Evolutionary conservation across 805 yeast genomes (phyloP).

Genomic region (Wickerhamomyces bisporus): DNA sequence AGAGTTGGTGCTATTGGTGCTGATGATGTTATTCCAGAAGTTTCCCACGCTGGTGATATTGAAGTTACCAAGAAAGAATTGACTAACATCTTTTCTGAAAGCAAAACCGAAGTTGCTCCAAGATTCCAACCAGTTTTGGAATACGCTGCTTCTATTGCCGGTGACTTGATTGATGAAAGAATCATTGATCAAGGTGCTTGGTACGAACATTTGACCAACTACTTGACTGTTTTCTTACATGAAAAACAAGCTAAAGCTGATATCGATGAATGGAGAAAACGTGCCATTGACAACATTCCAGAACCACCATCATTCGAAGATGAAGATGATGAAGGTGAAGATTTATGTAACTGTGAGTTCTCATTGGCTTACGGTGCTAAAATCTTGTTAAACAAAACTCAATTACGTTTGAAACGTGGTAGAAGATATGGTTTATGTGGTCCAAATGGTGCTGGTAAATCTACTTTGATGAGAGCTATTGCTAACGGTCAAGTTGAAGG

Average conservation of each 20-base stretch:
- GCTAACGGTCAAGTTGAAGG: constrained; percentile 99
- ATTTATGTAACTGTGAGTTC: constrained; percentile 99
- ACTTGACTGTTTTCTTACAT: constrained; percentile 93
- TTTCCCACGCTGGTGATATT: constrained; percentile 98
- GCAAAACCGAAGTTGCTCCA: constrained; percentile 53
- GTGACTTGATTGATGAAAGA: constrained; percentile 99
- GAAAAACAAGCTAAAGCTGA: constrained; percentile 85
- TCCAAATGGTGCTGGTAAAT: constrained; percentile 99
- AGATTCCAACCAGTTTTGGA: constrained; percentile 76
- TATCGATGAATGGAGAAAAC: constrained; percentile 92
- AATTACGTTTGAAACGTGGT: constrained; percentile 96
- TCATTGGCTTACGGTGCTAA: constrained; percentile 99
- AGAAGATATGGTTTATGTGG: constrained; percentile 99
- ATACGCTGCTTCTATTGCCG: constrained; percentile 95
- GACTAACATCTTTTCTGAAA: constrained; percentile 61
- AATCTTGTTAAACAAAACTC: constrained; percentile 99
- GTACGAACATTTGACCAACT: constrained; percentile 85
- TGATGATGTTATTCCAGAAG: constrained; percentile 89
- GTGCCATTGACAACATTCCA: constrained; percentile 97
- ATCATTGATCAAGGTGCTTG: constrained; percentile 87
- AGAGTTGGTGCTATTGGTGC: constrained; percentile 97
- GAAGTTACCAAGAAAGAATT: constrained; percentile 80
- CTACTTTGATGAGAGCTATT: constrained; percentile 95
- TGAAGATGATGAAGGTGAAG: constrained; percentile 98
- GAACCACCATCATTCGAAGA: constrained; percentile 94